These are phyloP conservation scores for Tuber indicum DNA, from an alignment of 495 filamentous ascomycete species.

Conservation along the genomic window DNA sequence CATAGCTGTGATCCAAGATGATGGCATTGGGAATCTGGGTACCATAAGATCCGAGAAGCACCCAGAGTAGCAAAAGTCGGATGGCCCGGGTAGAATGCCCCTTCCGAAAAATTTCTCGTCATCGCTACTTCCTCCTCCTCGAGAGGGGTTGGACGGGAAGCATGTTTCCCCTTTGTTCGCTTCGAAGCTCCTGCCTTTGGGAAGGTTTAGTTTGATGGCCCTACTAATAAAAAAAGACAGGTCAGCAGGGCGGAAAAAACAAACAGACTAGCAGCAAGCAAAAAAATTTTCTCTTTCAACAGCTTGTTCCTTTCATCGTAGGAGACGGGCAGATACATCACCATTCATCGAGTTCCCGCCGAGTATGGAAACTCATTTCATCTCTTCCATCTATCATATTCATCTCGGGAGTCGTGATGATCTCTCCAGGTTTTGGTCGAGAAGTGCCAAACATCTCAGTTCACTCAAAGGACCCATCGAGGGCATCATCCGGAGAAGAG, in stretches of 20 bases:
- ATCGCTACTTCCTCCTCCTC: neutral
- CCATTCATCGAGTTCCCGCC: neutral
- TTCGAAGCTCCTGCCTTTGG: neutral
- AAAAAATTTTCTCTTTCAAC: neutral
- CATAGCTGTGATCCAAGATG: neutral
- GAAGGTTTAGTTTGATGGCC: neutral
- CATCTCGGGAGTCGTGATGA: slow-evolving; percentile 17
- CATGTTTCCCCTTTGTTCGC: neutral
- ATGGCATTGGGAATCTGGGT: neutral
- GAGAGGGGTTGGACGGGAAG: neutral
- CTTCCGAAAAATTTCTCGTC: neutral
- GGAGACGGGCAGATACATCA: neutral
- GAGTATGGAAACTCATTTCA: neutral
- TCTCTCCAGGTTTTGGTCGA: slow-evolving; percentile 26
- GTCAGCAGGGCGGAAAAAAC: neutral
- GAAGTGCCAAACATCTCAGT: slow-evolving; percentile 26
- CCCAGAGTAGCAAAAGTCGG: neutral
- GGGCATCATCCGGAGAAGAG: slow-evolving; percentile 29
- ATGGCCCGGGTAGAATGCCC: neutral
- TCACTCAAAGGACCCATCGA: slow-evolving; percentile 22
- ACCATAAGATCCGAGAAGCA: neutral
- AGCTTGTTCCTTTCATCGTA: neutral
- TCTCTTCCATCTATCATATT: slow-evolving; percentile 3
- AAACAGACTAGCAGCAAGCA: neutral
- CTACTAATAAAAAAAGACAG: neutral